phyloP scores from a whole-genome alignment of 164 flowering plant genomes.

The Berberis vulgaris region DNA sequence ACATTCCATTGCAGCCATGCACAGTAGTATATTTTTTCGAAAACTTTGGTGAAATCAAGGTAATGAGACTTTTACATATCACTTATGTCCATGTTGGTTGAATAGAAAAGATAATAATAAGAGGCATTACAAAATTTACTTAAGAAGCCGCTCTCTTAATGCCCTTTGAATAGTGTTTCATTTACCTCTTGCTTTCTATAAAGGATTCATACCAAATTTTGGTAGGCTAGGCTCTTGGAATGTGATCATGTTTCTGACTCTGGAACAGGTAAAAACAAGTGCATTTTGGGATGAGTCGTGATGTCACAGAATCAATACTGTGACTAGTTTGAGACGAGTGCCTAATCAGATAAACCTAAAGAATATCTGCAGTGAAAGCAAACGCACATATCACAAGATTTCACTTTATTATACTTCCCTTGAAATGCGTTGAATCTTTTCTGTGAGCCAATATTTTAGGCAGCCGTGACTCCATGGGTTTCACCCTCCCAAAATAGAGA shows the following conservation, averaged over 20 bases:
- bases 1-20: too few relatives aligned
- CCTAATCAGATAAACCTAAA: too few relatives aligned
- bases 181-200: constrained; percentile 58
- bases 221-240: constrained; percentile 88
- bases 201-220: constrained; percentile 86
- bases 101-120: too few relatives aligned
- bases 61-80: too few relatives aligned
- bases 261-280: constrained; percentile 61
- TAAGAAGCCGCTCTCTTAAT: too few relatives aligned
- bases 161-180: background rate
- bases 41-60: too few relatives aligned
- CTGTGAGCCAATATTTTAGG: background rate
- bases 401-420: background rate
- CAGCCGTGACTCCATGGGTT: background rate
- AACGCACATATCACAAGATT: background rate
- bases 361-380: background rate
- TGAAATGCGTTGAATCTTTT: background rate
- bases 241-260: constrained; percentile 75
- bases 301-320: background rate
- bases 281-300: background rate
- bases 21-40: too few relatives aligned
- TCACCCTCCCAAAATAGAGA: background rate
- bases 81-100: too few relatives aligned
- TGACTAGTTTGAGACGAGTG: background rate
- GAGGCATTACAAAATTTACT: background rate